phyloP scores from a whole-genome alignment of 2,329 filamentous ascomycete species.

The Apiospora kogelbergensis region DNA sequence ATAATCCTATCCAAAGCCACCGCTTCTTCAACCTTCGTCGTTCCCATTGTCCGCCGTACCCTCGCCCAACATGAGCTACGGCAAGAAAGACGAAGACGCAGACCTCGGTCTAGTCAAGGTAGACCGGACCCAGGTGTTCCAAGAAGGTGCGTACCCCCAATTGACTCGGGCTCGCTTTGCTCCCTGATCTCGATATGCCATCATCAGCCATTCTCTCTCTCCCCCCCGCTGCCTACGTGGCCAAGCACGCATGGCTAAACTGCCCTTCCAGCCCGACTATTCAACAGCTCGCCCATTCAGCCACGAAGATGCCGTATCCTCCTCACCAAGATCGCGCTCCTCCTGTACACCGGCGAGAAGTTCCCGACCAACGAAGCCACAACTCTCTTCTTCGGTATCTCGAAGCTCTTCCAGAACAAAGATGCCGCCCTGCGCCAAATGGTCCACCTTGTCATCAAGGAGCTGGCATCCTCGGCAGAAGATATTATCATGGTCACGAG shows the following conservation, averaged over 20 bases:
- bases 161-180: constrained; percentile 11
- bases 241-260: constrained; percentile 36
- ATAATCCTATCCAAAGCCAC: constrained; percentile 10
- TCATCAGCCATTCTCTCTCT: not conserved
- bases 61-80: constrained; percentile 78
- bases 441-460: constrained; percentile 98
- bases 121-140: constrained; percentile 95
- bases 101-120: constrained; percentile 94
- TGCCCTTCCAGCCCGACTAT: constrained; percentile 73
- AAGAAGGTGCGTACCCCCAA: constrained; percentile 73
- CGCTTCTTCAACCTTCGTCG: constrained; percentile 24
- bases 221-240: constrained; percentile 23
- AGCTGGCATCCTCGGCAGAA: constrained; percentile 90
- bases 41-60: constrained; percentile 20
- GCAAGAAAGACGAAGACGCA: constrained; percentile 99
- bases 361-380: constrained; percentile 98
- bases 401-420: constrained; percentile 99
- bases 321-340: constrained; percentile 93
- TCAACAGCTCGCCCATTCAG: constrained; percentile 96
- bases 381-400: constrained; percentile 97
- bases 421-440: constrained; percentile 97
- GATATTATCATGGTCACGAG: constrained; percentile 99
- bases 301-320: constrained; percentile 97
- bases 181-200: not conserved
- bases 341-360: constrained; percentile 94